A percentile compares a stretch with the other conserved stretches of the same genome.
Conservation (phyloP, 305 asterid species). For the Plantago coronopus region DNA sequence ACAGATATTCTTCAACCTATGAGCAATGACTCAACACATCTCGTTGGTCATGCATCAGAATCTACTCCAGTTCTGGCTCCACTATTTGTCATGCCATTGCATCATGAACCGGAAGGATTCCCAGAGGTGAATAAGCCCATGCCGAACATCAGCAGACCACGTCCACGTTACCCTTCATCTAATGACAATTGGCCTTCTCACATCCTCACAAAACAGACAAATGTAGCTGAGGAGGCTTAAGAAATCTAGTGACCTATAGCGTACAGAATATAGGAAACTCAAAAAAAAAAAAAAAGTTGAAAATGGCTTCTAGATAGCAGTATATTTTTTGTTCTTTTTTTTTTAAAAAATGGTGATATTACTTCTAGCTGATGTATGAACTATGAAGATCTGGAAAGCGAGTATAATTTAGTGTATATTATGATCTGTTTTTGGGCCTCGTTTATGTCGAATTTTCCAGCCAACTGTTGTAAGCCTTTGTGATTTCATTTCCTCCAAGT, state of each 20-base stretch:
- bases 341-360: too few relatives aligned
- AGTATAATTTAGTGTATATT: too few relatives aligned
- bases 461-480: too few relatives aligned
- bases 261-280: slow-evolving; percentile 13
- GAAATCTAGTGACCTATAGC: slow-evolving; percentile 19
- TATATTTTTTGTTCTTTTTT: too few relatives aligned
- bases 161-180: slow-evolving; percentile 61
- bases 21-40: slow-evolving; percentile 15
- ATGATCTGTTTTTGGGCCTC: too few relatives aligned
- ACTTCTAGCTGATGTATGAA: slow-evolving; percentile 12
- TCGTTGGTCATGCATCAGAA: slow-evolving; percentile 28
- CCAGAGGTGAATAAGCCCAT: slow-evolving; percentile 24
- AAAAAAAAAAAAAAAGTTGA: too few relatives aligned
- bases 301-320: too few relatives aligned
- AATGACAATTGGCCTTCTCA: slow-evolving; percentile 59
- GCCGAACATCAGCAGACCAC: slow-evolving; percentile 53
- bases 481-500: too few relatives aligned
- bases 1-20: slow-evolving; percentile 20
- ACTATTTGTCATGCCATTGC: slow-evolving; percentile 43
- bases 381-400: too few relatives aligned
- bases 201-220: slow-evolving; percentile 38
- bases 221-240: slow-evolving; percentile 27
- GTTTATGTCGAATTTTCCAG: too few relatives aligned
- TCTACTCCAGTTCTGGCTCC: slow-evolving; percentile 33
- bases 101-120: slow-evolving; percentile 30